Percentiles rank a stretch among this genome's conserved stretches.
phyloP scores from a whole-genome alignment of 148 eudicot genomes.

The Arbutus unedo region DNA sequence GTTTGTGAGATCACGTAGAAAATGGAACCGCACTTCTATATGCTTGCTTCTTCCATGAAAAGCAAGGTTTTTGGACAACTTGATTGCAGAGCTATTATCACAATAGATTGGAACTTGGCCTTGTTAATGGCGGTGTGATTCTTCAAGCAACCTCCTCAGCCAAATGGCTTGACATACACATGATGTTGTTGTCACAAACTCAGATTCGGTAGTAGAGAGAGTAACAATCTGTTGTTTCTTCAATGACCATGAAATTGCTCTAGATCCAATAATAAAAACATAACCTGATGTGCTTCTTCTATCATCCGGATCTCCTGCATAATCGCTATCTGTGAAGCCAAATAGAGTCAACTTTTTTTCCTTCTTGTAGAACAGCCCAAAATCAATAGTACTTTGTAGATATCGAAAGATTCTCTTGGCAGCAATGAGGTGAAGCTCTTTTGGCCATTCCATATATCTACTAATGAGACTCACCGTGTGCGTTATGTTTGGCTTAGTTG shows the following conservation, averaged over 20 bases:
- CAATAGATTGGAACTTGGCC: background rate
- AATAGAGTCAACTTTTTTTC: too few relatives aligned
- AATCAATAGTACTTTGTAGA: too few relatives aligned
- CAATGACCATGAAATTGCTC: too few relatives aligned
- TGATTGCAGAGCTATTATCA: slow-evolving; percentile 1
- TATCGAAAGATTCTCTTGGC: too few relatives aligned
- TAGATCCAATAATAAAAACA: too few relatives aligned
- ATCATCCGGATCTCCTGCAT: too few relatives aligned
- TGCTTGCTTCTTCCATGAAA: slow-evolving; percentile 11
- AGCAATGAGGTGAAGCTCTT: background rate
- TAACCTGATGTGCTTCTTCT: too few relatives aligned
- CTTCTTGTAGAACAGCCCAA: background rate
- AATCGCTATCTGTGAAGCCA: too few relatives aligned
- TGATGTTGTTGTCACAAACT: background rate
- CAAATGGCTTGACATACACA: background rate
- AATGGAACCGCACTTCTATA: slow-evolving; percentile 9
- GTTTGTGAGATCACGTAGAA: background rate
- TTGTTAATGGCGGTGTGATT: too few relatives aligned
- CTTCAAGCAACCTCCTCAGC: background rate
- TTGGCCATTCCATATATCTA: background rate
- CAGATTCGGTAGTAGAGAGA: background rate
- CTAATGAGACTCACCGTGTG: background rate
- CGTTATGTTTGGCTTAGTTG: background rate
- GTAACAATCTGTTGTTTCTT: too few relatives aligned
- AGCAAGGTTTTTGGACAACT: slow-evolving; percentile 11